Conservation (phyloP, 73 alveolate genomes). For the Paraurostyla sp. region DNA sequence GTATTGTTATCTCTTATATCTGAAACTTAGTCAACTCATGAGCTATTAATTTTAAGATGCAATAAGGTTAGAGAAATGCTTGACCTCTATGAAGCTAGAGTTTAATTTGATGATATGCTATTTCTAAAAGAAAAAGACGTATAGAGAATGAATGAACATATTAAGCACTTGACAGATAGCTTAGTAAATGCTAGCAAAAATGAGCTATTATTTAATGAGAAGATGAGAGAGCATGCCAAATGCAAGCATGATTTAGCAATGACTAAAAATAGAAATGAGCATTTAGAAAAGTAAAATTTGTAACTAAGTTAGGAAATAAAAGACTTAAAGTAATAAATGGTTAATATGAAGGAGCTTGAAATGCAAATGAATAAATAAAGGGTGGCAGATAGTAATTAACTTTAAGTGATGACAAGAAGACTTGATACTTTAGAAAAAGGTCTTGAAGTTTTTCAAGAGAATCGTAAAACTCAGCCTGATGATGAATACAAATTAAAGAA, state of each 20-base stretch:
- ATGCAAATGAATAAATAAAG: constrained; percentile 27
- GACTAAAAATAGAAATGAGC: constrained; percentile 23
- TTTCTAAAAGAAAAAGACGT: constrained; percentile 65
- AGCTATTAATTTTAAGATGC: constrained; percentile 55
- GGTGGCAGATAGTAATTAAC: constrained; percentile 23
- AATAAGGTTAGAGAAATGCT: constrained; percentile 66
- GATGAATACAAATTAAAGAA: constrained; percentile 63
- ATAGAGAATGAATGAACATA: constrained; percentile 19
- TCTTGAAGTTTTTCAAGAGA: constrained; percentile 30
- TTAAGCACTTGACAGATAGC: constrained; percentile 52
- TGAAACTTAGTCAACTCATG: constrained; percentile 42
- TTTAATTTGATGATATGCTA: constrained; percentile 59
- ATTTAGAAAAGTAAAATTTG: constrained; percentile 4
- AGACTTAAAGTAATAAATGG: constrained; percentile 26
- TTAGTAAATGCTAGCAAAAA: constrained; percentile 59
- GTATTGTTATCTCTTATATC: neutral
- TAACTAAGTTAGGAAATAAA: constrained; percentile 4
- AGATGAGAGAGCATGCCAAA: constrained; percentile 64
- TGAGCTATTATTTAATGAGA: constrained; percentile 57
- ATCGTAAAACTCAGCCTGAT: constrained; percentile 26
- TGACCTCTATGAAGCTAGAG: constrained; percentile 47
- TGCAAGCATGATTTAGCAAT: constrained; percentile 54
- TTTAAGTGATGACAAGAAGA: constrained; percentile 37
- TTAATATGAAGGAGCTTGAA: constrained; percentile 28
- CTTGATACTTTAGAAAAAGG: constrained; percentile 64